phyloP scores from a whole-genome alignment of 768 basidiomycete genomes.

The Boletus fagicola region DNA sequence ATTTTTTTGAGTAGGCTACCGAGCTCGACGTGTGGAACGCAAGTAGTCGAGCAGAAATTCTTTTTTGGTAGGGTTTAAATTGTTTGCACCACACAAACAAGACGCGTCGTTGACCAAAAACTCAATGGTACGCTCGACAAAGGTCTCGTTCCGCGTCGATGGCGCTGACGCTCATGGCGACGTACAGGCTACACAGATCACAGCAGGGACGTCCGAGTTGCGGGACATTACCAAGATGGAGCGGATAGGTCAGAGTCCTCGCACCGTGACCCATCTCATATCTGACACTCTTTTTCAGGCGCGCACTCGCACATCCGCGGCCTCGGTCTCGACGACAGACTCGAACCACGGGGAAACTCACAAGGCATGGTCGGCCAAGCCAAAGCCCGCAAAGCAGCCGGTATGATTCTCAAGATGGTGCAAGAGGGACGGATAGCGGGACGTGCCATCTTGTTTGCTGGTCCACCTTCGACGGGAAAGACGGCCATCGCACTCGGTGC shows the following conservation, averaged over 20 bases:
- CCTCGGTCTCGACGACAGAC: conserved; percentile 85
- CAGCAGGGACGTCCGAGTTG: conserved; percentile 74
- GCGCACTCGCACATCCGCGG: conserved; percentile 95
- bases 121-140: conserved; percentile 28
- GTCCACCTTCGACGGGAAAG: conserved; percentile 96
- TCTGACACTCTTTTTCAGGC: conserved; percentile 42
- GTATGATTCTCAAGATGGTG: conserved; percentile 97
- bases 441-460: conserved; percentile 94
- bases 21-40: background rate
- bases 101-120: conserved; percentile 26
- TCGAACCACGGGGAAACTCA: conserved; percentile 84
- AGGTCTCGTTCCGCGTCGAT: background rate
- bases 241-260: conserved; percentile 79
- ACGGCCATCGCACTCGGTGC: conserved; percentile 97
- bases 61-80: background rate
- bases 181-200: conserved; percentile 64
- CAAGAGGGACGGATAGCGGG: conserved; percentile 95
- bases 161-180: conserved; percentile 8
- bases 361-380: conserved; percentile 98
- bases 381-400: conserved; percentile 95
- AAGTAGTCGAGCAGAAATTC: background rate
- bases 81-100: conserved; percentile 36
- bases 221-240: conserved; percentile 91
- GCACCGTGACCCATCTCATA: background rate
- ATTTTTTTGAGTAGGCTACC: background rate